Percentiles rank a stretch among this genome's conserved stretches.
phyloP scores from a whole-genome alignment of 2,329 filamentous ascomycete species.

The Byssochlamys sp. region DNA sequence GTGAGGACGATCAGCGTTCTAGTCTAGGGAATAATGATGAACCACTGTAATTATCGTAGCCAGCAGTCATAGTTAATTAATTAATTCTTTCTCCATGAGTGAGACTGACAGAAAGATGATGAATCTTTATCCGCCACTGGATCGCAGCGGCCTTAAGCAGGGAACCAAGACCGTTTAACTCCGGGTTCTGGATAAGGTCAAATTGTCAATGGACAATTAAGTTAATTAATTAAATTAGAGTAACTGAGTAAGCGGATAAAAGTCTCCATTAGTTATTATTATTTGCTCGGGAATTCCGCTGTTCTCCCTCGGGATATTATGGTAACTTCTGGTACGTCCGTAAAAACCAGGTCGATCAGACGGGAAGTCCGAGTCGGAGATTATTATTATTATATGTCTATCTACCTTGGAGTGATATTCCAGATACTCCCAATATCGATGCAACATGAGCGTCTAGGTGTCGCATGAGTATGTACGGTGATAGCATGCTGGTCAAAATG shows the following conservation, averaged over 20 bases:
- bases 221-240: too few species aligned
- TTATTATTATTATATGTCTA: neutral
- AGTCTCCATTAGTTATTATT: neutral
- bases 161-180: neutral
- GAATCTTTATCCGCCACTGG: neutral
- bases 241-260: neutral
- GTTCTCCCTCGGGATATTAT: neutral
- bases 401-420: neutral
- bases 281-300: neutral
- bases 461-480: neutral
- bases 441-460: neutral
- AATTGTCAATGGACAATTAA: too few species aligned
- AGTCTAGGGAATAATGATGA: too few species aligned
- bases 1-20: too few species aligned
- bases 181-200: neutral
- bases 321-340: too few species aligned
- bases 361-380: neutral
- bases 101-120: neutral
- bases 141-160: neutral
- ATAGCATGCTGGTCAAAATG: neutral
- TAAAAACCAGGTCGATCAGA: neutral
- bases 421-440: neutral
- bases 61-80: neutral
- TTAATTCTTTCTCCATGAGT: too few species aligned
- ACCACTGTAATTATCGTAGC: neutral